Percentiles rank a stretch among this genome's conserved stretches.
phyloP scores from a whole-genome alignment of 2,329 filamentous ascomycete genomes.

The Teratosphaeria viscida region DNA sequence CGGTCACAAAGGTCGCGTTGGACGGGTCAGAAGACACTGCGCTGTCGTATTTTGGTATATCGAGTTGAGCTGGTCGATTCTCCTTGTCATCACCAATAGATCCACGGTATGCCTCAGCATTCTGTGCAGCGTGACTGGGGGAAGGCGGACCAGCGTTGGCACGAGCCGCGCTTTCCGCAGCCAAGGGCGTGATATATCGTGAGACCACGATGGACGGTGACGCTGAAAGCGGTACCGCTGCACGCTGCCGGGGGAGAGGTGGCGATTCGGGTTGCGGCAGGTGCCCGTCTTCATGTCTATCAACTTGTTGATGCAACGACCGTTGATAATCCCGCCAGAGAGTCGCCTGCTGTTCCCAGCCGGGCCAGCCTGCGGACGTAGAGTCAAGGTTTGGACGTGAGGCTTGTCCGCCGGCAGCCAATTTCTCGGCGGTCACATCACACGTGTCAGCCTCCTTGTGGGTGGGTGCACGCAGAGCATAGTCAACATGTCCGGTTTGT shows the following conservation, averaged over 20 bases:
- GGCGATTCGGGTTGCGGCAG: constrained; percentile 3
- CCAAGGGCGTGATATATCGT: constrained; percentile 23
- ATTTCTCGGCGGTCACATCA: not conserved
- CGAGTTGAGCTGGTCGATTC: constrained; percentile 6
- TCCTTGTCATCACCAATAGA: constrained; percentile 14
- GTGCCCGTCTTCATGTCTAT: not conserved
- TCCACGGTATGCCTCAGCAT: constrained; percentile 12
- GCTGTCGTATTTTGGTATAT: constrained; percentile 17
- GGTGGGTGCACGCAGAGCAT: not conserved
- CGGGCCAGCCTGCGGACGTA: constrained; percentile 14
- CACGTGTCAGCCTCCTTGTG: not conserved
- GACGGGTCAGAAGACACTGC: constrained; percentile 15
- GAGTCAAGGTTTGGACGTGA: constrained; percentile 11
- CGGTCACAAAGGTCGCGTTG: constrained; percentile 12
- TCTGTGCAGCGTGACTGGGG: constrained; percentile 8
- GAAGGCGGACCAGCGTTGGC: constrained; percentile 9
- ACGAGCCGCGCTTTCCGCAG: constrained; percentile 10
- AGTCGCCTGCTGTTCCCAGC: constrained; percentile 22
- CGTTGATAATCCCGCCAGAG: constrained; percentile 21
- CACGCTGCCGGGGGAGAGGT: not conserved
- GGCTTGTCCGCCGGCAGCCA: not conserved
- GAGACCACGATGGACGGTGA: constrained; percentile 25
- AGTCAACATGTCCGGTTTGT: not conserved
- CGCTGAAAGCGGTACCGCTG: constrained; percentile 1
- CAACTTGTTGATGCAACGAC: constrained; percentile 9